Base-by-base conservation (phyloP, 768 basidiomycete species). In the Xerocomus spinulosus region DNA sequence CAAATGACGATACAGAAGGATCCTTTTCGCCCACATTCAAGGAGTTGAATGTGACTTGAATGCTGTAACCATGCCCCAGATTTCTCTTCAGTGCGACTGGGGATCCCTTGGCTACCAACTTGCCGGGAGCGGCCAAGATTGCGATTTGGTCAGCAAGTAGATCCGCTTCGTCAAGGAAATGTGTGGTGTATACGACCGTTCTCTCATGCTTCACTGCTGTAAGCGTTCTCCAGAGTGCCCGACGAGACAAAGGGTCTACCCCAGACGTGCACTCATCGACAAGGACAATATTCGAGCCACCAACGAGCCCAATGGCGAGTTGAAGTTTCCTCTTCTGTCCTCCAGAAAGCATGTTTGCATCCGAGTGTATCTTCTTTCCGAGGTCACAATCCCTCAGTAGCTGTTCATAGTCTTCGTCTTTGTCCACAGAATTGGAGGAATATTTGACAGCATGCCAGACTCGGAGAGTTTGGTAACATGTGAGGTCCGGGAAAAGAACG, bases 161-260 rank as follows among this genome's bases (percentile, higher is more conserved):
- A 57, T 90, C 87, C 0, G 87, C 87, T 63, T 89, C 85, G 48
- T 89, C 87, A 2, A 88, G 72, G 67, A 87, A 86, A 67, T 90
- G 88, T 0, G 87, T 92, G 0, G 88, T 90, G 61, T 89, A 83
- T 3, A 90, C 70, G 30, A 90, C 80, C 0, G 82, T 81, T 40
- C 84, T 71, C 35, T 83, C 80, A 28, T 82, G 70, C 13, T 82
- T 77, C 48, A 85, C 79, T 3, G 80, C 75, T 4, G 78, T 86
- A 46, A 92, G 66, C 0, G 81, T 83, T 46, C 81, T 77, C 88
- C 88, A 92, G 7, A 92, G 67, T 1, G 88, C 80, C 26, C 88
- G 74, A 42, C 88, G 72, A 47, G 87, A 88, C 29, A 92, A 66
- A 3, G 88, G 88, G 61, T 92, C 88, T 10, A 92, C 83, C 3